Evolutionary conservation across 2,329 filamentous ascomycete species (phyloP).

Genomic region (Penicillium sp.): DNA sequence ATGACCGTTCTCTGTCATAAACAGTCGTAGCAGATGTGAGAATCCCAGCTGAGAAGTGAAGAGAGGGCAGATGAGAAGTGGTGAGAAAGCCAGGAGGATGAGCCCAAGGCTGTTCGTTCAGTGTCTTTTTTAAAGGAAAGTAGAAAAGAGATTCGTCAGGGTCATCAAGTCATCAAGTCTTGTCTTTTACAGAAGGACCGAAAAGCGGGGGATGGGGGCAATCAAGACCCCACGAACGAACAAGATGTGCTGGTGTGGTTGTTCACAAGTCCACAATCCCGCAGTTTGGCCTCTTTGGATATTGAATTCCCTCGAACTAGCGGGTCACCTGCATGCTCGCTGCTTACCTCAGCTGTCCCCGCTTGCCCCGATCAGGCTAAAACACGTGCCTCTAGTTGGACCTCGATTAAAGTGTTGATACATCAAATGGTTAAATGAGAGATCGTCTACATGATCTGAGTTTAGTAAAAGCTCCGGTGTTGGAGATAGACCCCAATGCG

Average conservation of each 20-base stretch:
- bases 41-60: not conserved
- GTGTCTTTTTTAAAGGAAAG: slow-evolving; percentile 33
- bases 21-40: not conserved
- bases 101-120: slow-evolving; percentile 20
- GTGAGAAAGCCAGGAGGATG: slow-evolving; percentile 6
- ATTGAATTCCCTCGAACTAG: slow-evolving; percentile 15
- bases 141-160: slow-evolving; percentile 48
- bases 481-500: not conserved
- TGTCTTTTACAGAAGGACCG: slow-evolving; percentile 26
- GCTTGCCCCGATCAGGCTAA: slow-evolving; percentile 29
- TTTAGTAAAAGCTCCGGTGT: not conserved
- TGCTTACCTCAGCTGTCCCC: slow-evolving; percentile 23
- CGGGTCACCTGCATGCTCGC: slow-evolving; percentile 24
- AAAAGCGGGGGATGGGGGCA: slow-evolving; percentile 23
- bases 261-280: slow-evolving; percentile 7
- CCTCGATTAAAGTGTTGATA: slow-evolving; percentile 3
- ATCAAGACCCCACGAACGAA: slow-evolving; percentile 2
- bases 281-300: slow-evolving; percentile 10
- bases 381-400: slow-evolving; percentile 16
- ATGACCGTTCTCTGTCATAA: slow-evolving; percentile 8
- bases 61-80: not conserved
- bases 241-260: slow-evolving; percentile 6
- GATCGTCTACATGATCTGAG: not conserved
- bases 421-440: not conserved
- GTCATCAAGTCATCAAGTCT: slow-evolving; percentile 49